Evolutionary conservation across 331 rosid genomes (phyloP), one percentile per base, ranked within the genome.

Genomic region (Quercus lobata): DNA sequence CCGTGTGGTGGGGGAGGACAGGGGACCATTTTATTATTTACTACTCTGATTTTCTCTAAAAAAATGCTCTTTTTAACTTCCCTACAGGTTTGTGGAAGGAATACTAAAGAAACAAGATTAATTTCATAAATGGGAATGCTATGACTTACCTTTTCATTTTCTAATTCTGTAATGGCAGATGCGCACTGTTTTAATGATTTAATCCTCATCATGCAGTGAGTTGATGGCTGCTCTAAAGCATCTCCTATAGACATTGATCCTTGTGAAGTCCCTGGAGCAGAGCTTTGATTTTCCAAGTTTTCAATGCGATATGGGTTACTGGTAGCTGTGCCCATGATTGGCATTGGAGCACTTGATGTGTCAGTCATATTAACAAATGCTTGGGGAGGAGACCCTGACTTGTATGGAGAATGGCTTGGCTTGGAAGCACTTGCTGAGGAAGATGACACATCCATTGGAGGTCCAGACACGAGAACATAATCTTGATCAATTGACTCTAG

Each of bases 381-480:
- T 73, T 82, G 89, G 7, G 87, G 86, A 17, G 84, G 85, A 83
- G 91, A 83, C 80, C 88, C 91, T 76, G 92, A 80, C 83, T 80
- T 87, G 83, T 72, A 72, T 72, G 76, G 77, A 73, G 87, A 91
- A 87, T 79, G 92, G 84, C 90, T 80, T 27, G 83, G 93, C 84
- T 84, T 92, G 74, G 90, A 81, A 74, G 87, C 82, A 86, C 86
- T 79, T 75, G 89, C 87, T 2, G 90, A 90, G 83, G 97, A 77
- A 65, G 92, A 89, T 24, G 97, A 81, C 81, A 79, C 83, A 69
- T 96, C 98, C 77, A 89, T 78, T 34, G 97, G 91, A 71, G 92
- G 91, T 7, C 97, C 99, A 78, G 93, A 88, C 71, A 96, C 99
- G 62, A 96, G 88, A 81, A 96, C 98, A 87, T 96, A 96, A 81